phyloP scores from a whole-genome alignment of 2,329 filamentous ascomycete genomes.

The Fusarium pilosicola region DNA sequence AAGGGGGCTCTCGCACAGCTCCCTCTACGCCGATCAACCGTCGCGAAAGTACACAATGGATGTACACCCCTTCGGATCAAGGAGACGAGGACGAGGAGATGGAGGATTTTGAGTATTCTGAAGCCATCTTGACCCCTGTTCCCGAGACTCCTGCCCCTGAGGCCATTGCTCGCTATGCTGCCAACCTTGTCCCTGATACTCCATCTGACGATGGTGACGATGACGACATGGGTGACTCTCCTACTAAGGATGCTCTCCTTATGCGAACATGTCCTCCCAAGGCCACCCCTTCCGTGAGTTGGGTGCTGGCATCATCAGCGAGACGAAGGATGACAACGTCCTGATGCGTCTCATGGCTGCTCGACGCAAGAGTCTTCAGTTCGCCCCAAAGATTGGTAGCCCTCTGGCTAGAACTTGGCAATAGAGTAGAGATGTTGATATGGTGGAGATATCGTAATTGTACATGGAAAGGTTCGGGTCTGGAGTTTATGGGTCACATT shows the following conservation, averaged over 20 bases:
- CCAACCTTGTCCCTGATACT: constrained; percentile 58
- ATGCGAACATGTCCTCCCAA: constrained; percentile 67
- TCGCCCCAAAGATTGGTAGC: constrained; percentile 78
- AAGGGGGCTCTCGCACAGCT: constrained; percentile 50
- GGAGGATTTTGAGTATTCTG: constrained; percentile 55
- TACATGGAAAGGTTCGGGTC: constrained; percentile 23
- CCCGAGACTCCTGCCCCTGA: constrained; percentile 69
- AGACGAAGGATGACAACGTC: constrained; percentile 65
- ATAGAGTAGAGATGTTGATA: constrained; percentile 23
- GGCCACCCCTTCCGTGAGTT: constrained; percentile 51
- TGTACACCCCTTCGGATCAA: constrained; percentile 62
- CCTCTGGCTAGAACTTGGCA: constrained; percentile 71
- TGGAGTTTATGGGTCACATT: constrained; percentile 31
- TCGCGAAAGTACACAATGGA: constrained; percentile 65
- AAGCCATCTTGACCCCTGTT: constrained; percentile 62
- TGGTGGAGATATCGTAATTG: constrained; percentile 10
- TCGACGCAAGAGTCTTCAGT: constrained; percentile 80
- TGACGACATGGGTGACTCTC: constrained; percentile 43
- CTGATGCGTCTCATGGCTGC: constrained; percentile 75
- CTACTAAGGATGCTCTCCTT: constrained; percentile 52
- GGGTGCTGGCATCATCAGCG: constrained; percentile 57
- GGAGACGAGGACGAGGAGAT: constrained; percentile 51
- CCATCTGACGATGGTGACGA: constrained; percentile 51
- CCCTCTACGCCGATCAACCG: constrained; percentile 62
- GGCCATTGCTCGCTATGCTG: constrained; percentile 62